Percentiles rank a stretch among this genome's conserved stretches.
Conservation (phyloP, 352 stramenopile species). For the Globisporangium splendens region DNA sequence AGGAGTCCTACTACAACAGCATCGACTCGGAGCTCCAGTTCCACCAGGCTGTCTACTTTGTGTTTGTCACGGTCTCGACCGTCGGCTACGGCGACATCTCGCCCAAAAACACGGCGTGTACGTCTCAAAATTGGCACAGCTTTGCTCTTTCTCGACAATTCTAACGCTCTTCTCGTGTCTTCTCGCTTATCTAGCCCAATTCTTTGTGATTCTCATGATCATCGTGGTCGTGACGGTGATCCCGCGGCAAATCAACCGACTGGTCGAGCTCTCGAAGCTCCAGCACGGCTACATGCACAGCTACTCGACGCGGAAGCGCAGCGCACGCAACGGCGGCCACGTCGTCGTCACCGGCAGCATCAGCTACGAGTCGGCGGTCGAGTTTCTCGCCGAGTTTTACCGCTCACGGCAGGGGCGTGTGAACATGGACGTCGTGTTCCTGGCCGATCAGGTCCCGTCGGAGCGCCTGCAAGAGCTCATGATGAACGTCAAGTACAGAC, state of each 20-base stretch:
- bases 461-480: constrained; percentile 35
- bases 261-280: constrained; percentile 46
- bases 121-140: neutral
- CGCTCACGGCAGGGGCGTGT: constrained; percentile 44
- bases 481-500: constrained; percentile 38
- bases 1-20: constrained; percentile 47
- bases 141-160: neutral
- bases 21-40: constrained; percentile 37
- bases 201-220: constrained; percentile 65
- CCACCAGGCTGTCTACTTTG: constrained; percentile 64
- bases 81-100: constrained; percentile 65
- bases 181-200: constrained; percentile 23
- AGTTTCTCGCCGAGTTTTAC: constrained; percentile 67
- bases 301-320: constrained; percentile 38
- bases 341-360: constrained; percentile 49
- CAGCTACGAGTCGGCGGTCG: constrained; percentile 36
- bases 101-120: constrained; percentile 40
- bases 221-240: constrained; percentile 57
- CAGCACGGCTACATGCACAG: constrained; percentile 49
- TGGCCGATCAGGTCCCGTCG: constrained; percentile 31
- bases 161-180: neutral
- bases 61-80: constrained; percentile 63
- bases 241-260: constrained; percentile 44
- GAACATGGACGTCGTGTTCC: constrained; percentile 62
- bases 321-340: constrained; percentile 39